phyloP scores from a whole-genome alignment of 2,329 filamentous ascomycete genomes.

The Colletotrichum orchidophilum region DNA sequence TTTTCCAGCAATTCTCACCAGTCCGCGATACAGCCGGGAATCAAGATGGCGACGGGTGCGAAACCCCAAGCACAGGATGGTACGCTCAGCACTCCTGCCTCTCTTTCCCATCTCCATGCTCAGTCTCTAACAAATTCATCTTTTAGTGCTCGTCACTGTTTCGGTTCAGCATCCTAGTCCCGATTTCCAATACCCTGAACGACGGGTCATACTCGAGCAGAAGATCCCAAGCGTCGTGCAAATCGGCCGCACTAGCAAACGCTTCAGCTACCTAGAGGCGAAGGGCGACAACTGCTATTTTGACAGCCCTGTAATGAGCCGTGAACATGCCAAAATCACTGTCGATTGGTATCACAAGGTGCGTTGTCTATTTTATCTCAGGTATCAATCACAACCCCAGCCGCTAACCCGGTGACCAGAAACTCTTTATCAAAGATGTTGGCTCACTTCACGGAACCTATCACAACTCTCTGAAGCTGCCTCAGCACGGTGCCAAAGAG shows the following conservation, averaged over 20 bases:
- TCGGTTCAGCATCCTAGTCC: slow-evolving; percentile 37
- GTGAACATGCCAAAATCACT: slow-evolving; percentile 68
- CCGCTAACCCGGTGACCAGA: slow-evolving; percentile 43
- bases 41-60: slow-evolving; percentile 22
- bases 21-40: neutral
- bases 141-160: slow-evolving; percentile 44
- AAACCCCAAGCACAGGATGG: slow-evolving; percentile 22
- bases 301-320: slow-evolving; percentile 77
- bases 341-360: slow-evolving; percentile 57
- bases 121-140: slow-evolving; percentile 25
- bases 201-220: slow-evolving; percentile 42
- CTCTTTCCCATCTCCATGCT: neutral
- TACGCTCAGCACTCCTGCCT: neutral
- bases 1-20: neutral
- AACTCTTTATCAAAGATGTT: slow-evolving; percentile 55
- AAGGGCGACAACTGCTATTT: slow-evolving; percentile 70
- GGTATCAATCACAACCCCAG: neutral
- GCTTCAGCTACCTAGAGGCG: slow-evolving; percentile 45
- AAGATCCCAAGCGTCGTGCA: slow-evolving; percentile 32
- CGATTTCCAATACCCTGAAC: slow-evolving; percentile 32
- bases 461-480: slow-evolving; percentile 46
- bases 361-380: slow-evolving; percentile 31
- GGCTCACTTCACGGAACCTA: slow-evolving; percentile 65
- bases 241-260: slow-evolving; percentile 57
- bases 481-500: slow-evolving; percentile 24